Evolutionary conservation across 225 moss, liverwort and hornwort species (phyloP).

Genomic region (Polytrichum formosum): DNA sequence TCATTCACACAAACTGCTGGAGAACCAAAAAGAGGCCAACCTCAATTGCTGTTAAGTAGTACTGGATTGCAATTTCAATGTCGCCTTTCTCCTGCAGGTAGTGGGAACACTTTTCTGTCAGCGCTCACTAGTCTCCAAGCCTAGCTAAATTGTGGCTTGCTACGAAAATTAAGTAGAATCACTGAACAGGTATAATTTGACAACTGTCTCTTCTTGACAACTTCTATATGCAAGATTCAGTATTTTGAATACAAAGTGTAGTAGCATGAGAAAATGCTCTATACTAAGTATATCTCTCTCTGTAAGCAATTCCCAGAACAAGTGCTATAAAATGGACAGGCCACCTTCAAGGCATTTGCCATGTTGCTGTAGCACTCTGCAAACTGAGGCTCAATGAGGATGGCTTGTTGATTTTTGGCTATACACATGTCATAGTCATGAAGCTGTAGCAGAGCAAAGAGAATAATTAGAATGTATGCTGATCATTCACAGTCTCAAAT

Average conservation of each 20-base stretch:
- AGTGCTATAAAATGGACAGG: neutral
- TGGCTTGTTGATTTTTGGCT: constrained; percentile 89
- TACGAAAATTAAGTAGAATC: no score
- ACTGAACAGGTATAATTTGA: no score
- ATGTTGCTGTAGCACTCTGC: constrained; percentile 99
- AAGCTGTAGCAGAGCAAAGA: constrained; percentile 35
- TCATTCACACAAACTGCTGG: no score
- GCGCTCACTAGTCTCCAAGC: neutral
- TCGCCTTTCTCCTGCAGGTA: constrained; percentile 89
- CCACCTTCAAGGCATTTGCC: constrained; percentile 99
- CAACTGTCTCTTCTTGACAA: no score
- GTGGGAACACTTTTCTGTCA: constrained; percentile 2
- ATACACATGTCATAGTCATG: constrained; percentile 98
- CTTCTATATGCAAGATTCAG: no score
- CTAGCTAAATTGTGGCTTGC: no score
- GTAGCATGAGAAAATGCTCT: no score
- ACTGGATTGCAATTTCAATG: constrained; percentile 93
- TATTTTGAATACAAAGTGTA: no score
- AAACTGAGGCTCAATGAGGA: constrained; percentile 88
- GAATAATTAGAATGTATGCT: neutral
- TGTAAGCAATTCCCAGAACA: no score
- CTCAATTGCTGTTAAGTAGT: constrained; percentile 88
- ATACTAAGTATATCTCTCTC: no score
- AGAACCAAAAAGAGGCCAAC: constrained; percentile 20
- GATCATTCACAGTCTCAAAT: neutral